These are phyloP conservation scores for Bryum argenteum DNA, from an alignment of 225 moss, liverwort and hornwort species.

Conservation along the genomic window DNA sequence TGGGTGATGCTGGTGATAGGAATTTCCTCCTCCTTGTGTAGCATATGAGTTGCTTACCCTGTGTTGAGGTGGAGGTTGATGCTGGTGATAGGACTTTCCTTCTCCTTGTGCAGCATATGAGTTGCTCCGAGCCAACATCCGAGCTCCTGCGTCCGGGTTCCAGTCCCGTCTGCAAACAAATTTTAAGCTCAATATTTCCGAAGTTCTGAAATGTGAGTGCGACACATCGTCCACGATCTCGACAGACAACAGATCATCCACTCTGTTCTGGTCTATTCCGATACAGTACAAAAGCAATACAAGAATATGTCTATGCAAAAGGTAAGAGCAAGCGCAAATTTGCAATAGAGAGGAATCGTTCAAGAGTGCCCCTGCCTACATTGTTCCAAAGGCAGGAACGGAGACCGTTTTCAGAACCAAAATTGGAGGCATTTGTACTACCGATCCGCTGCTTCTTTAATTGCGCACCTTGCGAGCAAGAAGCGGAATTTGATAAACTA, in stretches of 20 bases:
- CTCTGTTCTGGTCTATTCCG: conserved; percentile 11
- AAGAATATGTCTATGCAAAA: not conserved
- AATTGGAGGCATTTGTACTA: not conserved
- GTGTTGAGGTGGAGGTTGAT: not conserved
- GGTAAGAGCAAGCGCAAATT: conserved; percentile 20
- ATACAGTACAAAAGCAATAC: not conserved
- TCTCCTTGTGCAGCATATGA: conserved; percentile 6
- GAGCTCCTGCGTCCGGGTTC: conserved; percentile 15
- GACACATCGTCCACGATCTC: conserved; percentile 5
- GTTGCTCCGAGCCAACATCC: conserved; percentile 7
- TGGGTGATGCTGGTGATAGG: not conserved
- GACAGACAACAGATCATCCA: not conserved
- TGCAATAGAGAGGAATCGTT: not conserved
- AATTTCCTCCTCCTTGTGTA: conserved; percentile 7
- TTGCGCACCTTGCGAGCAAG: conserved; percentile 29
- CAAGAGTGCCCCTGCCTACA: not conserved
- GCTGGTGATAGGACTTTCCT: conserved; percentile 1
- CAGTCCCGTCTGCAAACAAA: conserved; percentile 20
- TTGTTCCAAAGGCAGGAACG: not conserved
- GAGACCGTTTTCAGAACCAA: not conserved
- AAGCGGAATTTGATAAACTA: conserved; percentile 2
- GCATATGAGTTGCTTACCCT: not conserved
- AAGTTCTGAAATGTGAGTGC: conserved; percentile 7
- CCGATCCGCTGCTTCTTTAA: conserved; percentile 32
- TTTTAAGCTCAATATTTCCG: conserved; percentile 15